Percentiles rank a stretch among this genome's conserved stretches.
phyloP scores from a whole-genome alignment of 2,329 filamentous ascomycete genomes.

The Trichoderma sp. region DNA sequence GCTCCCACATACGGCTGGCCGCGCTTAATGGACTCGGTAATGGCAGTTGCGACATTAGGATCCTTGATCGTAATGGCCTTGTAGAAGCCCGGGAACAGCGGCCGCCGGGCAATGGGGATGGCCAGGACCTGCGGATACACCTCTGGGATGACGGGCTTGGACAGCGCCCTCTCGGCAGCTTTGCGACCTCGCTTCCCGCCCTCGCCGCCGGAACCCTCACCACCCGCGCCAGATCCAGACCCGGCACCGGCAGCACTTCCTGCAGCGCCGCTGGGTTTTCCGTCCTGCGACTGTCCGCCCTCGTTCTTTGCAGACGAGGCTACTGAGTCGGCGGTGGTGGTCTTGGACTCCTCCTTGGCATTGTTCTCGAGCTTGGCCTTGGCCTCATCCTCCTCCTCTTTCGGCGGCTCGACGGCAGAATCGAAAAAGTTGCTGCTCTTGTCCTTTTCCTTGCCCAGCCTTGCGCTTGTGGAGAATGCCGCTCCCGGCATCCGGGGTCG shows the following conservation, averaged over 20 bases:
- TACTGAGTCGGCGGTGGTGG: conserved; percentile 36
- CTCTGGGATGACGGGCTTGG: conserved; percentile 88
- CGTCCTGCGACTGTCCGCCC: conserved; percentile 47
- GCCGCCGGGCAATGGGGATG: conserved; percentile 90
- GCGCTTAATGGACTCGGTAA: conserved; percentile 94
- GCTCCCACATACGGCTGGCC: conserved; percentile 97
- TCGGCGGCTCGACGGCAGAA: conserved; percentile 46
- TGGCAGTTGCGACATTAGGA: conserved; percentile 84
- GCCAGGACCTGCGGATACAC: conserved; percentile 98
- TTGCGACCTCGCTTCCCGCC: conserved; percentile 73
- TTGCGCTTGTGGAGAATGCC: conserved; percentile 41
- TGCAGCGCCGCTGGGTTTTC: conserved; percentile 44
- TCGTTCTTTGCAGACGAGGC: conserved; percentile 49
- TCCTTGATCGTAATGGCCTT: conserved; percentile 98
- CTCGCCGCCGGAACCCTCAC: conserved; percentile 59
- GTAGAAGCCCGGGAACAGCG: conserved; percentile 96
- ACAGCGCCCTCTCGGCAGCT: conserved; percentile 70
- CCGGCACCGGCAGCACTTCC: conserved; percentile 60
- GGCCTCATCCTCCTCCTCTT: conserved; percentile 53
- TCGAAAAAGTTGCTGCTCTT: conserved; percentile 54
- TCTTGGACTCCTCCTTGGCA: conserved; percentile 50
- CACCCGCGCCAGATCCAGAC: conserved; percentile 49
- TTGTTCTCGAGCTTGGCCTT: conserved; percentile 53
- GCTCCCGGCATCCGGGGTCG: conserved; percentile 34
- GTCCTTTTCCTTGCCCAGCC: conserved; percentile 41